Conservation (phyloP, 441 rosid species). For the Cnidoscolus chayamansa region DNA sequence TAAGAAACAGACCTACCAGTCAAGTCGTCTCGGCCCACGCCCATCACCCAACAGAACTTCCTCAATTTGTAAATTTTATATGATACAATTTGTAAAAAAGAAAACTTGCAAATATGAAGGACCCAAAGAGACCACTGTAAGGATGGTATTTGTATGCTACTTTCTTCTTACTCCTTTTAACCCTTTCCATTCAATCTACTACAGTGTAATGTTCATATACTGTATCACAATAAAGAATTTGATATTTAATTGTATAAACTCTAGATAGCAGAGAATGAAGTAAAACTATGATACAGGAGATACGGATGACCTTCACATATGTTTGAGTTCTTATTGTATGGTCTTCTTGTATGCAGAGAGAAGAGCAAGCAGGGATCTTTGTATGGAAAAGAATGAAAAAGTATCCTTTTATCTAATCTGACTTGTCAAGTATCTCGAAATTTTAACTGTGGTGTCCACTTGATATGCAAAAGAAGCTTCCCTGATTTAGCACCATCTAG, state of each 20-base stretch:
- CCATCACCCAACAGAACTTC: background rate
- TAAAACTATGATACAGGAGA: background rate
- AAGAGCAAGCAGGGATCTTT: background rate
- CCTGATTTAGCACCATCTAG: constrained; percentile 71
- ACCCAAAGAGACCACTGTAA: background rate
- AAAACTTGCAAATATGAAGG: background rate
- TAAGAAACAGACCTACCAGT: constrained; percentile 20
- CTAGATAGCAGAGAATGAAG: background rate
- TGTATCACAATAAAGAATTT: background rate
- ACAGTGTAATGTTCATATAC: background rate
- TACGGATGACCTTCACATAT: constrained; percentile 27
- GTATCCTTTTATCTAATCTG: background rate
- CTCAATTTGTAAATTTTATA: background rate
- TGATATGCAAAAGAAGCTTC: constrained; percentile 54
- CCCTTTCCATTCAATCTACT: background rate
- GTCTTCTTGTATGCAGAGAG: background rate
- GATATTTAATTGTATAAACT: background rate
- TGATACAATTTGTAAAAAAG: background rate
- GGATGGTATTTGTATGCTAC: background rate
- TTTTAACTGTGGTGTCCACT: constrained; percentile 74
- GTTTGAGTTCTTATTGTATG: background rate
- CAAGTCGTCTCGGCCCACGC: constrained; percentile 9
- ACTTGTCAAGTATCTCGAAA: constrained; percentile 44
- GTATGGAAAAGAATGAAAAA: constrained; percentile 12
- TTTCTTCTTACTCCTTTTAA: background rate